Conservation (phyloP, 2,329 filamentous ascomycete genomes). For the Didymosphaeria variabile region DNA sequence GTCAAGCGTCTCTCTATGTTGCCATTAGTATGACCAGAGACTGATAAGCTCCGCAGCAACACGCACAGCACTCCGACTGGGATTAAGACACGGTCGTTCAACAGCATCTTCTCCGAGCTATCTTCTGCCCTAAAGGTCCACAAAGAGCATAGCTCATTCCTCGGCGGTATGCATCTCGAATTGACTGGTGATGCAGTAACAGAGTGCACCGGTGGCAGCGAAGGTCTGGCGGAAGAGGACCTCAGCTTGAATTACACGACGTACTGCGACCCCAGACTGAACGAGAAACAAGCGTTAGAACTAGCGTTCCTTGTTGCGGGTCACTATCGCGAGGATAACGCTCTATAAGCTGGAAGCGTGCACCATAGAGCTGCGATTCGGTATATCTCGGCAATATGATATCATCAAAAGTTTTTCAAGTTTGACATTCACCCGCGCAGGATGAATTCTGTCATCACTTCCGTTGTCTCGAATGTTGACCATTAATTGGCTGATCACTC, state of each 20-base stretch:
- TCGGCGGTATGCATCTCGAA: conserved; percentile 94
- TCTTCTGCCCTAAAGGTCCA: conserved; percentile 85
- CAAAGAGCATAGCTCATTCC: conserved; percentile 80
- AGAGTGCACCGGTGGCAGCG: conserved; percentile 91
- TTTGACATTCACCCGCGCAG: too few species aligned
- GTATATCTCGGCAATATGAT: not conserved
- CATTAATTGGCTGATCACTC: not conserved
- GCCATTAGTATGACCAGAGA: not conserved
- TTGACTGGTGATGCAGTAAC: conserved; percentile 96
- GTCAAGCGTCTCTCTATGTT: conserved; percentile 16
- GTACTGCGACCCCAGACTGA: conserved; percentile 93
- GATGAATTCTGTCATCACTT: not conserved
- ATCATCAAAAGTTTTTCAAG: conserved; percentile 2
- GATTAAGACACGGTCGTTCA: conserved; percentile 92
- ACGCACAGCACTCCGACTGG: conserved; percentile 73
- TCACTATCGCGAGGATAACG: conserved; percentile 67
- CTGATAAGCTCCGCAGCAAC: conserved; percentile 53
- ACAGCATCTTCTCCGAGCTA: conserved; percentile 87
- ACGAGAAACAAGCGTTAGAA: conserved; percentile 97
- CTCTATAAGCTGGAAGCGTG: conserved; percentile 17
- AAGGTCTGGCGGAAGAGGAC: conserved; percentile 86
- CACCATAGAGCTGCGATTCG: not conserved
- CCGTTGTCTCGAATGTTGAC: not conserved
- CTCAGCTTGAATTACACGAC: conserved; percentile 91
- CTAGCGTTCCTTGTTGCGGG: conserved; percentile 92